phyloP scores from a whole-genome alignment of 2,329 filamentous ascomycete genomes.

The Orbilia blumenaviensis region DNA sequence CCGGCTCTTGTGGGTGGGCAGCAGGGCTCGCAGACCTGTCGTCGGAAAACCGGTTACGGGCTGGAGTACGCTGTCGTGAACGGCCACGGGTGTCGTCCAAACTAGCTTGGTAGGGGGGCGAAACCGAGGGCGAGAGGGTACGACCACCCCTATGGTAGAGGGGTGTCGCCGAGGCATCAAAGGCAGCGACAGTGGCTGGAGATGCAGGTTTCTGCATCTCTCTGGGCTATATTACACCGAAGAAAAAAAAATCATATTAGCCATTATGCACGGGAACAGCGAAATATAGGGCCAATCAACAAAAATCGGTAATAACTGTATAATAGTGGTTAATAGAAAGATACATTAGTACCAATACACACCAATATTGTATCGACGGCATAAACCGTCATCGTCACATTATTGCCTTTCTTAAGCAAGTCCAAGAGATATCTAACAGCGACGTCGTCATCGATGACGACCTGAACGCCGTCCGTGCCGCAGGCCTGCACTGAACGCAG shows the following conservation, averaged over 20 bases:
- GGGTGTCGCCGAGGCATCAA: slow-evolving; percentile 21
- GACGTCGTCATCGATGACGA: slow-evolving; percentile 20
- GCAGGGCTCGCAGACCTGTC: slow-evolving; percentile 26
- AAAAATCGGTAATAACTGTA: neutral
- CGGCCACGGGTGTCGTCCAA: slow-evolving; percentile 4
- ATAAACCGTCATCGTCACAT: slow-evolving; percentile 30
- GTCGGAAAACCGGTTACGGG: neutral
- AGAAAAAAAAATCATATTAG: neutral
- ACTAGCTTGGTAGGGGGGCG: neutral
- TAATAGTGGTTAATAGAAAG: neutral
- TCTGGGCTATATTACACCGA: neutral
- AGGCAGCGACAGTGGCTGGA: neutral
- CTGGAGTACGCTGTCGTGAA: neutral
- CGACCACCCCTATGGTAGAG: neutral
- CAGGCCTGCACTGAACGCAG: slow-evolving; percentile 29
- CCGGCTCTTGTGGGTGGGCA: neutral
- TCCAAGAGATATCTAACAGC: slow-evolving; percentile 18
- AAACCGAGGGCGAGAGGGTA: neutral
- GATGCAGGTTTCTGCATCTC: neutral
- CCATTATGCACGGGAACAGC: neutral
- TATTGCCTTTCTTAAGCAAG: neutral
- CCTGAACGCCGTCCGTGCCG: slow-evolving; percentile 16
- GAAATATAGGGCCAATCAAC: neutral
- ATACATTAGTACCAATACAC: too few species aligned
- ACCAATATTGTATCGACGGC: neutral